Evolutionary conservation across 2,329 filamentous ascomycete genomes (phyloP), one percentile per base, ranked within the genome.

Genomic region (Pyrenochaeta sp.): DNA sequence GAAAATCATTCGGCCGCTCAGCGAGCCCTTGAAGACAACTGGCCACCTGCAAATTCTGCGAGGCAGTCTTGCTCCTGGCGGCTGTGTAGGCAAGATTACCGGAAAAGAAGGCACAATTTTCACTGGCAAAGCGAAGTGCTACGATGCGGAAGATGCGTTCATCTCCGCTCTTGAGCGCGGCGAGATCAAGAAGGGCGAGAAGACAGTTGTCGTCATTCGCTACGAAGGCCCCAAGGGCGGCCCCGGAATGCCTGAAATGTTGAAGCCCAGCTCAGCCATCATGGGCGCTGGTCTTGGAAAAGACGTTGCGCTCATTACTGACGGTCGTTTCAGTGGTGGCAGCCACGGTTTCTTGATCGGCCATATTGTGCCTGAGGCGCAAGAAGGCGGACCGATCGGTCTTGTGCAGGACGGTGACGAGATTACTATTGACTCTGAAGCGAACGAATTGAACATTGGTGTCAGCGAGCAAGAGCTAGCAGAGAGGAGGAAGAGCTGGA

Each of bases 311-410:
- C 84, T 92, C 41, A 82, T 92, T 56, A 91, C 89, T 1, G 89
- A 92, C 66, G 87, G 87, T 0, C 86, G 90, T 33, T 93, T 92
- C 82, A 90, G 86, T 7, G 92, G 92, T 52, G 92, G 90, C 46
- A 90, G 86, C 57, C 91, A 95, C 83, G 91, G 91, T 33, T 95
- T 95, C 83, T 80, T 95, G 64, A 94, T 95, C 67, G 91, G 91
- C 1, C 91, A 95, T 77, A 90, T 96, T 58, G 91, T 93, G 35
- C 92, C 92, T 21, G 92, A 96, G 78, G 92, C 92, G 7, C 88
- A 91, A 71, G 90, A 90, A 61, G 92, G 92, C 44, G 92, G 92
- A 0, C 92, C 92, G 2, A 95, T 96, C 58, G 92, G 85, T 12
- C 82, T 96, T 10, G 89, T 95, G n/a, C 75, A 84, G 64, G 88